Conservation (phyloP, 78 protist species). For the Dictyostelium intermedium region DNA sequence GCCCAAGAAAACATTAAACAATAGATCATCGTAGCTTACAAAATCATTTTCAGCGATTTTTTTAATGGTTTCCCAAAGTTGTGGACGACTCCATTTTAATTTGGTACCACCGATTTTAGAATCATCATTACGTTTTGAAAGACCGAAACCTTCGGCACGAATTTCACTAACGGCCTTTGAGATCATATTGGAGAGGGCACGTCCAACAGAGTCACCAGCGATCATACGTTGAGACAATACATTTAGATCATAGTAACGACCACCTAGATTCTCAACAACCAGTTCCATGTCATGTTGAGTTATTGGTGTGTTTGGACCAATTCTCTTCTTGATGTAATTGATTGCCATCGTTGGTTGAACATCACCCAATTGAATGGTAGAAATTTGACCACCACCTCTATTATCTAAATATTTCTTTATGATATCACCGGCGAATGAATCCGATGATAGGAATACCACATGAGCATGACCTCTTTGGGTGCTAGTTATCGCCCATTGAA, state of each 20-base stretch:
- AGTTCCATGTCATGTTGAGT: background rate
- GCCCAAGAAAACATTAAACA: conserved; percentile 65
- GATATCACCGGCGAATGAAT: conserved; percentile 61
- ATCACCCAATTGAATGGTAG: conserved; percentile 52
- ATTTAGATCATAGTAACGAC: conserved; percentile 60
- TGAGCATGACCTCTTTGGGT: conserved; percentile 61
- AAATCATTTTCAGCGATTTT: conserved; percentile 15
- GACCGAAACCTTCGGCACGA: conserved; percentile 69
- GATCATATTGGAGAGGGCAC: conserved; percentile 24
- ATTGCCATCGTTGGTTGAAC: conserved; percentile 26
- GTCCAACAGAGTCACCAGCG: conserved; percentile 17
- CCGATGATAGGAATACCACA: conserved; percentile 66
- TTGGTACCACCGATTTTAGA: background rate
- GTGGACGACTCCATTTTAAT: conserved; percentile 70
- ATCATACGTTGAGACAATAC: conserved; percentile 25
- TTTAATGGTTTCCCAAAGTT: conserved; percentile 70
- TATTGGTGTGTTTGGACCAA: background rate
- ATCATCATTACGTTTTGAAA: conserved; percentile 53
- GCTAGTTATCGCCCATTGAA: conserved; percentile 70
- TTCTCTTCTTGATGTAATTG: conserved; percentile 8
- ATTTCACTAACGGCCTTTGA: conserved; percentile 38
- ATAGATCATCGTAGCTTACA: conserved; percentile 37
- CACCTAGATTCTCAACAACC: conserved; percentile 41
- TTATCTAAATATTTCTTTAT: conserved; percentile 44
- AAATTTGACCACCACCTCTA: conserved; percentile 71